Evolutionary conservation across 1,284 basidiomycete species (phyloP), one percentile per base, ranked within the genome.

Genomic region (Boletus hoseneyae): DNA sequence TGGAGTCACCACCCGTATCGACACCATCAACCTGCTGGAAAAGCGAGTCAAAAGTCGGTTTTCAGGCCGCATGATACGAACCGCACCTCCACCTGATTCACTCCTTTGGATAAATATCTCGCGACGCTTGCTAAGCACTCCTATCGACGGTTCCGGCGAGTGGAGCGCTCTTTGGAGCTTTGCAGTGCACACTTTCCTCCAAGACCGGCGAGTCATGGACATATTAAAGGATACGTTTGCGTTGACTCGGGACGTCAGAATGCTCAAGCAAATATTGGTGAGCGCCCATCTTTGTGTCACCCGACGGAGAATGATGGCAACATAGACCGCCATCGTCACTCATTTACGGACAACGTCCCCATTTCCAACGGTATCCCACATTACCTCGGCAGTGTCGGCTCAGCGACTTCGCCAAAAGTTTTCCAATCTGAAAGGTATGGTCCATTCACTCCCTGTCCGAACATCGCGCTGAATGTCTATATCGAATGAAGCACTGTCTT

Each of bases 41-140:
- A 97, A 98, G 66, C 79, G 94, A 42, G 94, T 97, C 45, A 96
- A 97, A 70, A 96, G 92, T 57, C 82, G 94, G 6, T 98, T 97
- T 70, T 96, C 93, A 5, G 92, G 93, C 33, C 78, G 94, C 43
- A 89, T 93, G 60, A 77, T 94, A 56, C 80, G 90, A 45, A 85
- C 90, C 7, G 76, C 81, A 0, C 79, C 85, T 18, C 82, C 85
- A 0, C 61, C 73, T 6, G 70, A 70, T 11, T 54, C 82, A 4
- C 62, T 73, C 6, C 67, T 71, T 23, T 92, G 87, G 83, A 65
- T 78, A 6, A 61, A 58, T 11, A 58, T 84, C 5, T 65, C 79
- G 4, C 70, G 70, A 50, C 63, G 61, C 8, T 68, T 77, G 2
- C 66, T 93, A 32, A 68, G 50, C 46, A 63, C 72, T 11, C 53